Evolutionary conservation across 2,329 filamentous ascomycete species (phyloP), one percentile per base, ranked within the genome.

Genomic region (Didymella segeticola): DNA sequence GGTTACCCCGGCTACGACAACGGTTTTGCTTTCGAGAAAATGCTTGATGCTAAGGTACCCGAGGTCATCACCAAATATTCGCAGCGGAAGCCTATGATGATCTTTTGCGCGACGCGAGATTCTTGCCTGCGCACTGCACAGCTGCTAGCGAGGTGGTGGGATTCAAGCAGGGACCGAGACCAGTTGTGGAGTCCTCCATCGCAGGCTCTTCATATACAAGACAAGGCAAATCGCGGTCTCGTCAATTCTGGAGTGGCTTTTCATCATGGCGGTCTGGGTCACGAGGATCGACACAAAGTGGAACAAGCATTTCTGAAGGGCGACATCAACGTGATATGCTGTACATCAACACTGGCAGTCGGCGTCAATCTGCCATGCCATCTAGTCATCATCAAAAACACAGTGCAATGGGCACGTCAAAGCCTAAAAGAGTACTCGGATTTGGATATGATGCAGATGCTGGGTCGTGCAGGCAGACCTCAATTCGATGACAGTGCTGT

Each of bases 361-460:
- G 91, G 91, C 0, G 84, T 96, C 25, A 96, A 96, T 67, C 75
- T 96, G 9, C 91, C 91, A 9, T 92, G 90, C 56, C 89, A 95
- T 68, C 84, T 93, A 3, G 90, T 93, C 4, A 86, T 96, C 9
- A 83, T 96, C 49, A 96, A 96, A 71, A 89, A 90, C 19, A 96
- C 91, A 0, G 82, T 86, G 3, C 79, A 81, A 0, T 83, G 85
- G 51, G 82, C 86, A 51, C 79, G 75, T 26, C 75, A 81, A 6
- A 80, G 75, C 7, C 65, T 84, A 30, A 83, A 86, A 49, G 90
- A 95, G 69, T 92, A 91, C 61, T 86, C 89, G 0, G 90, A 95
- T 68, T 79, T 96, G 5, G 91, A 96, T 62, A 83, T 93, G 57
- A 93, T 93, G 88, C 91, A 96, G 65, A 96, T 96, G 91, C 83